Base-by-base conservation (phyloP, 768 basidiomycete genomes). In the Macrolepiota albuminosa region DNA sequence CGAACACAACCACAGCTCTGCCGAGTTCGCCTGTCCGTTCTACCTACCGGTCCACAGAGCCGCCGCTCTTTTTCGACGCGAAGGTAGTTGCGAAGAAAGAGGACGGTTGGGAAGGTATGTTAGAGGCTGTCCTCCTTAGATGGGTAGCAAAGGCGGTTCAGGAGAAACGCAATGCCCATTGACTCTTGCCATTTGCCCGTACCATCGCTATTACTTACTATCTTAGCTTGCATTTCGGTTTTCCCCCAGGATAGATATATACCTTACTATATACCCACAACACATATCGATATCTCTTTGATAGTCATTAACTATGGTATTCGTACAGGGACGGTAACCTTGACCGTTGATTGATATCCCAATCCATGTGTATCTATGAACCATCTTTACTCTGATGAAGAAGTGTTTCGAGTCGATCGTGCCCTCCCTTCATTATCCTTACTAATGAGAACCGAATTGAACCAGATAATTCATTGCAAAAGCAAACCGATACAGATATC, bases 81-180 rank as follows among this genome's bases (percentile, higher is more conserved):
- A 81, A 82, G 48, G 70, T 85, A 2, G 83, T 95, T 2, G 93
- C 92, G 33, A 78, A 84, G 59, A 84, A 79, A 58, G 92, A 89
- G 11, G 78, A 81, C 0, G 91, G 89, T 0, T 96, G 93, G 93
- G 87, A 92, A 58, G 75, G 75, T 29, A 91, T 93, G 88, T 76
- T 96, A 6, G 85, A 89, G 69, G 66, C 66, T 24, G 79, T 84
- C 0, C 72, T 93, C 11, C 50, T 82, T 45, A 74, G 78, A 39
- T 95, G 93, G 93, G 77, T 86, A 57, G 75, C 78, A 26, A 84
- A 80, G 33, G 86, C 87, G 7, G 81, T 91, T 4, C 81, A 84
- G 40, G 93, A 96, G 83, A 83, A 71, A 74, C 66, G 62, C 47
- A 70, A 66, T 14, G 69, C 66, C 61, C 59, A 63, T 37, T 67